phyloP scores from a whole-genome alignment of 139 green algal species.

The Coelastrella sp. region DNA sequence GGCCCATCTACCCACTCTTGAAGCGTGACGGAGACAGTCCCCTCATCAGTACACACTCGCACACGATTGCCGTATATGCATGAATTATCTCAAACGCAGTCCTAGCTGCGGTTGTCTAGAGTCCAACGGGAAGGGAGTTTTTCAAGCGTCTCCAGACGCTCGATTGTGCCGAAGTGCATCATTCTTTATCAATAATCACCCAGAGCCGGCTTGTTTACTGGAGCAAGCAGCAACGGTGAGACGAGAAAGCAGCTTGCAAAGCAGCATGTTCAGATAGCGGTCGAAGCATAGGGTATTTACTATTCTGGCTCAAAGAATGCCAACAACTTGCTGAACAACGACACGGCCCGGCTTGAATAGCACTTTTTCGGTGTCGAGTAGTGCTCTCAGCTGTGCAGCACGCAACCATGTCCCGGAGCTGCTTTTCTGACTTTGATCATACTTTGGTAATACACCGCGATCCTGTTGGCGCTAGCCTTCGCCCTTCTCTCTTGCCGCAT shows the following conservation, averaged over 20 bases:
- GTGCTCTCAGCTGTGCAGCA: neutral
- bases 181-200: too few species aligned
- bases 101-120: neutral
- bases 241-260: neutral
- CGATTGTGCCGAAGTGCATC: neutral
- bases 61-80: neutral
- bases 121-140: neutral
- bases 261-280: too few species aligned
- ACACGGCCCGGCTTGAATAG: too few species aligned
- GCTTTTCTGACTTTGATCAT: too few species aligned
- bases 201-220: neutral
- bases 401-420: too few species aligned
- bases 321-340: too few species aligned
- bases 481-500: too few species aligned
- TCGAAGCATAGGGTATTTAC: neutral
- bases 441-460: too few species aligned
- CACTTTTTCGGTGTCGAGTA: neutral
- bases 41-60: neutral
- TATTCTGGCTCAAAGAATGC: too few species aligned
- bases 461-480: too few species aligned
- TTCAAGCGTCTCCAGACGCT: neutral
- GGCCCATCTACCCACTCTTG: too few species aligned
- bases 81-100: neutral
- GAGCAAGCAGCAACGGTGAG: neutral
- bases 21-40: too few species aligned